Percentiles rank a stretch among this genome's conserved stretches.
phyloP scores from a whole-genome alignment of 495 filamentous ascomycete species.

The Aspergillus affinis region DNA sequence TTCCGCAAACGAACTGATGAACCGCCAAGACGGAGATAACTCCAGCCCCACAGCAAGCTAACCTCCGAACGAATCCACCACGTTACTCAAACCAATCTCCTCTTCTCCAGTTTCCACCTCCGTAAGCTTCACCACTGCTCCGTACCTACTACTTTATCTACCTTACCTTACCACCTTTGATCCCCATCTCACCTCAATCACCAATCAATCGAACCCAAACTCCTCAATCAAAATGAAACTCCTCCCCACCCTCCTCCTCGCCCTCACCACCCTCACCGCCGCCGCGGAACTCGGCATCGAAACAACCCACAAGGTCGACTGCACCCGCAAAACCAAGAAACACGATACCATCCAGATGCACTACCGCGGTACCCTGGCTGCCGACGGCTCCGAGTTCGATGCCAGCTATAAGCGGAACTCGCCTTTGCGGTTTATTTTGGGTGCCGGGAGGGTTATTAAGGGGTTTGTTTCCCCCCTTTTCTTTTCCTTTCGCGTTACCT shows the following conservation, averaged over 20 bases:
- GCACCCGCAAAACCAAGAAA: slow-evolving; percentile 68
- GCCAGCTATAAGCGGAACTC: slow-evolving; percentile 66
- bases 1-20: not conserved
- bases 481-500: not conserved
- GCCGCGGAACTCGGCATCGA: slow-evolving; percentile 70
- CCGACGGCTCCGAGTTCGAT: slow-evolving; percentile 55
- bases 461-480: slow-evolving; percentile 52
- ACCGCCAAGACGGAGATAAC: not conserved
- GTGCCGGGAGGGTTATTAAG: slow-evolving; percentile 80
- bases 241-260: slow-evolving; percentile 44
- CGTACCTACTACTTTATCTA: not conserved
- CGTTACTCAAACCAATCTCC: not conserved
- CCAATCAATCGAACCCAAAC: not conserved
- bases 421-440: slow-evolving; percentile 78
- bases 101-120: not conserved
- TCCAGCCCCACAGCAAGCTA: not conserved
- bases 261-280: slow-evolving; percentile 54
- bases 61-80: not conserved
- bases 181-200: slow-evolving; percentile 2
- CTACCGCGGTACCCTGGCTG: slow-evolving; percentile 75
- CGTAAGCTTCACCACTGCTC: not conserved
- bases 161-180: not conserved
- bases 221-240: slow-evolving; percentile 11
- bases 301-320: slow-evolving; percentile 67
- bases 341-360: slow-evolving; percentile 83